Evolutionary conservation across 768 basidiomycete genomes (phyloP).

Genomic region (Pleurotus sapidus): DNA sequence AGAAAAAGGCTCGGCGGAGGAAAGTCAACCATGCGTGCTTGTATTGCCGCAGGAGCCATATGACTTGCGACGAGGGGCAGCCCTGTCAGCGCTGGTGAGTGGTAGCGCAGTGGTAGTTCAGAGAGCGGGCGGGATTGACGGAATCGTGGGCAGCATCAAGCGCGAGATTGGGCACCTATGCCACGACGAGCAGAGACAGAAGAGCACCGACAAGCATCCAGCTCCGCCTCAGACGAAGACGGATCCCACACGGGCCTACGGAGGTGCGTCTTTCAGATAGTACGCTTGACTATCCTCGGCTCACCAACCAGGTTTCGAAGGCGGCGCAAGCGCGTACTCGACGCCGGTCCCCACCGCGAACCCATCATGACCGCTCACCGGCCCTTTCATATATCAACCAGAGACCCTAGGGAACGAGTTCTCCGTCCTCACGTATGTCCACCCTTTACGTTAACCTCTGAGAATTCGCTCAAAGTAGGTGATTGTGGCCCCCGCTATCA

Average conservation of each 20-base stretch:
- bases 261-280: too few species aligned
- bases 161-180: slow-evolving; percentile 95
- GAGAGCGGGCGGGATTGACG: neutral
- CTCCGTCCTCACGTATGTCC: slow-evolving; percentile 69
- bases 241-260: slow-evolving; percentile 31
- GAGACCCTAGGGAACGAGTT: slow-evolving; percentile 82
- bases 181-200: slow-evolving; percentile 77
- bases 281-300: too few species aligned
- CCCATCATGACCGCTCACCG: slow-evolving; percentile 54
- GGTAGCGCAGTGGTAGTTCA: neutral
- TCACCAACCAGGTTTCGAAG: too few species aligned
- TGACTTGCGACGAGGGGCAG: slow-evolving; percentile 87
- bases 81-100: slow-evolving; percentile 93
- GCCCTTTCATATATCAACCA: slow-evolving; percentile 61
- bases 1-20: slow-evolving; percentile 60
- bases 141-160: slow-evolving; percentile 67
- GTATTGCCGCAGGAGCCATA: slow-evolving; percentile 90
- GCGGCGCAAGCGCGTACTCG: neutral
- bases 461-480: neutral
- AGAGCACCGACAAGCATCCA: slow-evolving; percentile 35
- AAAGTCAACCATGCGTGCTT: slow-evolving; percentile 94
- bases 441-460: neutral
- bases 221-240: slow-evolving; percentile 21
- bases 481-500: neutral
- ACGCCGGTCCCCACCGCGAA: slow-evolving; percentile 29